These are phyloP conservation scores for Alternaria hordeiaustralica DNA, from an alignment of 2,329 filamentous ascomycete species.

Conservation along the genomic window DNA sequence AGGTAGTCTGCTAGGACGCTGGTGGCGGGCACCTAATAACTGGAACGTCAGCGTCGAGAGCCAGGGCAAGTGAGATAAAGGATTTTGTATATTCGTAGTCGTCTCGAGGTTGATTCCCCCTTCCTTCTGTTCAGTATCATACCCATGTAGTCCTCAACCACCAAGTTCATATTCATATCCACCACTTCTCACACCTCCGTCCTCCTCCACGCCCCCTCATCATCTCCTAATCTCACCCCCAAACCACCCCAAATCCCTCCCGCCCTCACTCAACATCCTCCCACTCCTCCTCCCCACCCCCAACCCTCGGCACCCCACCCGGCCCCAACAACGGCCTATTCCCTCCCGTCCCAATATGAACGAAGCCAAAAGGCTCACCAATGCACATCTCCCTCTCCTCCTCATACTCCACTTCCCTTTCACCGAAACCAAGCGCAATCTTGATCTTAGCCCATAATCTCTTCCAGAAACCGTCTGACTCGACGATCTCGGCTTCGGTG, in stretches of 20 bases:
- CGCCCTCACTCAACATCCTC: slow-evolving; percentile 3
- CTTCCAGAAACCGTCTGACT: background rate
- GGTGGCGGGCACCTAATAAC: slow-evolving; percentile 20
- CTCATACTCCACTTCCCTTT: no score
- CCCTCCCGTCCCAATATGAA: background rate
- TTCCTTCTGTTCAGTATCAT: background rate
- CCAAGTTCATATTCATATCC: background rate
- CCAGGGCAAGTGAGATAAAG: background rate
- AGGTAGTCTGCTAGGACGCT: slow-evolving; percentile 2
- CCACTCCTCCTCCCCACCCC: slow-evolving; percentile 1
- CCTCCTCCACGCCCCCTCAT: background rate
- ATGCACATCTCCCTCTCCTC: background rate
- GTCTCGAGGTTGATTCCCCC: background rate
- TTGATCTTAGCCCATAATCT: background rate
- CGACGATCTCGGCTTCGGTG: background rate
- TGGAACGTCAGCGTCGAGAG: slow-evolving; percentile 10
- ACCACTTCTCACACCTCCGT: background rate
- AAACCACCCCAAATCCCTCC: background rate
- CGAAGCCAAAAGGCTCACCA: background rate
- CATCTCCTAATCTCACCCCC: background rate
- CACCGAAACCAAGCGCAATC: background rate
- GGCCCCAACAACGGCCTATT: background rate
- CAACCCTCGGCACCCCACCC: background rate
- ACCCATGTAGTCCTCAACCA: background rate
- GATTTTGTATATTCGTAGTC: background rate